Conservation (phyloP, 129 eudicot genomes). For the Glebionis coronaria region DNA sequence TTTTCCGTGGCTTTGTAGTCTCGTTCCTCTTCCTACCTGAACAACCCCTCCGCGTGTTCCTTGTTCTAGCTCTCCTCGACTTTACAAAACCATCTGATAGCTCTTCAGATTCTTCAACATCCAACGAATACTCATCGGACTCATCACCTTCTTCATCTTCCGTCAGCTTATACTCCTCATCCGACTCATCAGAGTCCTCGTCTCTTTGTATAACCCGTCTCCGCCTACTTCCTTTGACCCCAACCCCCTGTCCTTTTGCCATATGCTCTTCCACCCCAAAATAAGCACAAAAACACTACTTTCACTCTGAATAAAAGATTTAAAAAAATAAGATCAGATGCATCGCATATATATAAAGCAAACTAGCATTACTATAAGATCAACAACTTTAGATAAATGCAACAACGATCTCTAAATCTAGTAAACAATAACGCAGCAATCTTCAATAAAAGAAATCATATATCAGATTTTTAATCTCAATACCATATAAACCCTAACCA, state of each 20-base stretch:
- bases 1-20: conserved; percentile 29
- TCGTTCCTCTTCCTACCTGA: conserved; percentile 32
- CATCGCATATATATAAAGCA: conserved; percentile 14
- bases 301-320: conserved; percentile 22
- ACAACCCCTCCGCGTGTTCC: conserved; percentile 26
- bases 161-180: conserved; percentile 74
- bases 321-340: not conserved
- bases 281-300: conserved; percentile 25
- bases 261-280: conserved; percentile 38
- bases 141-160: conserved; percentile 63
- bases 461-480: not conserved
- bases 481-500: not conserved
- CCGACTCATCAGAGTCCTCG: conserved; percentile 62
- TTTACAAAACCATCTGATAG: conserved; percentile 41
- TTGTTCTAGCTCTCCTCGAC: conserved; percentile 37
- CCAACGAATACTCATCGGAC: conserved; percentile 66
- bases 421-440: conserved; percentile 5
- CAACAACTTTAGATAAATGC: not conserved
- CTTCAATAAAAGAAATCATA: not conserved
- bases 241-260: conserved; percentile 58
- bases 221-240: conserved; percentile 31
- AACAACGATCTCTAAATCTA: conserved; percentile 22
- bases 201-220: conserved; percentile 28
- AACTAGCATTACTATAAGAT: not conserved
- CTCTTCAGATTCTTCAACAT: conserved; percentile 66